Conservation (phyloP, 345 rosid genomes). For the Salix caprea region DNA sequence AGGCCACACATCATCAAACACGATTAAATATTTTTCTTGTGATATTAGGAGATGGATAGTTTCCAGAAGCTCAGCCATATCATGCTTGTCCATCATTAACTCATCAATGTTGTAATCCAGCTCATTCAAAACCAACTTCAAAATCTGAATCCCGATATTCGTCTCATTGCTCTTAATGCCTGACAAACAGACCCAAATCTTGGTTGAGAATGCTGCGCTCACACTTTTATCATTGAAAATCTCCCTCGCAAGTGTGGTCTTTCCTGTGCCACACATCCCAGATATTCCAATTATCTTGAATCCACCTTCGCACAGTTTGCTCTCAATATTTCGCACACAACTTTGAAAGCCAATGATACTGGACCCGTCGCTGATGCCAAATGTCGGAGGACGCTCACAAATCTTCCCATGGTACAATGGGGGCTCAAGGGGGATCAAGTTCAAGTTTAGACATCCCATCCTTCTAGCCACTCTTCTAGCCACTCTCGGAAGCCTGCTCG, state of each 20-base stretch:
- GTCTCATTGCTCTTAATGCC: neutral
- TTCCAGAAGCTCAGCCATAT: neutral
- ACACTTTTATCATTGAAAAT: too few relatives aligned
- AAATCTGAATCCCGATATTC: neutral
- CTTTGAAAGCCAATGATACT: too few relatives aligned
- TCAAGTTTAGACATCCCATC: neutral
- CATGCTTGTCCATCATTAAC: neutral
- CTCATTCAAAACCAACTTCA: neutral
- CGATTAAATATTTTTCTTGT: neutral
- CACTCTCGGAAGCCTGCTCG: neutral
- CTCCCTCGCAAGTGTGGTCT: neutral
- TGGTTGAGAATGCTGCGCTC: neutral
- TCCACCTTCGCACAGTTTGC: neutral
- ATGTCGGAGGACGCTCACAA: too few relatives aligned
- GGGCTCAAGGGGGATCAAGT: neutral
- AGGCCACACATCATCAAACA: slow-evolving; percentile 3
- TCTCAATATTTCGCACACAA: neutral
- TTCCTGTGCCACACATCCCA: neutral
- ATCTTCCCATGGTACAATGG: neutral
- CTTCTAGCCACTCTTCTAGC: neutral
- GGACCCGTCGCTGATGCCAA: too few relatives aligned
- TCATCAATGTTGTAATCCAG: neutral
- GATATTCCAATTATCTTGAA: neutral
- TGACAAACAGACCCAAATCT: neutral
- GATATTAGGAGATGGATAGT: neutral